A percentile compares a stretch with the other conserved stretches of the same genome.
phyloP scores from a whole-genome alignment of 345 rosid genomes.

The Citrus medica region DNA sequence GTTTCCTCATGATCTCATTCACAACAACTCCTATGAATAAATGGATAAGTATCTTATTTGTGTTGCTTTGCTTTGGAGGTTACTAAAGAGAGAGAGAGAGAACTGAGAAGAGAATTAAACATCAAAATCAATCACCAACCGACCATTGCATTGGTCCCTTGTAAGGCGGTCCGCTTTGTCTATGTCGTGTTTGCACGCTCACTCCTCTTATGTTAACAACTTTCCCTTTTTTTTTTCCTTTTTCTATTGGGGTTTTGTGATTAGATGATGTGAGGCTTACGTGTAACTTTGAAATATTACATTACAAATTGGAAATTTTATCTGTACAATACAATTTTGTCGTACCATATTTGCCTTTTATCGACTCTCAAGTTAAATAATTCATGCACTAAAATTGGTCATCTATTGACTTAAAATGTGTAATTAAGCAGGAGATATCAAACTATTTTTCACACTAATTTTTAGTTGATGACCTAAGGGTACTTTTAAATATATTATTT shows the following conservation, averaged over 20 bases:
- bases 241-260: not conserved
- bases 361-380: too few relatives aligned
- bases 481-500: not conserved
- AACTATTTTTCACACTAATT: not conserved
- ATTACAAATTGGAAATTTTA: not conserved
- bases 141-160: slow-evolving; percentile 50
- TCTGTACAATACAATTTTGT: not conserved
- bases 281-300: not conserved
- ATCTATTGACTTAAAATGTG: not conserved
- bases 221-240: not conserved
- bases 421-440: not conserved
- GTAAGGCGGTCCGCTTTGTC: slow-evolving; percentile 58
- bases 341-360: not conserved
- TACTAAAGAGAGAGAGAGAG: not conserved
- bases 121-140: slow-evolving; percentile 46
- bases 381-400: too few relatives aligned
- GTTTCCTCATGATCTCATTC: slow-evolving; percentile 62
- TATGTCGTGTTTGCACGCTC: slow-evolving; percentile 87
- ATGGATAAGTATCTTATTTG: not conserved
- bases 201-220: not conserved
- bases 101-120: not conserved
- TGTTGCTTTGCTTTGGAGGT: slow-evolving; percentile 9
- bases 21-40: too few relatives aligned
- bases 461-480: not conserved
- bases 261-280: not conserved